Conservation (phyloP, 2,329 filamentous ascomycete genomes). For the Shiraia bambusicola region DNA sequence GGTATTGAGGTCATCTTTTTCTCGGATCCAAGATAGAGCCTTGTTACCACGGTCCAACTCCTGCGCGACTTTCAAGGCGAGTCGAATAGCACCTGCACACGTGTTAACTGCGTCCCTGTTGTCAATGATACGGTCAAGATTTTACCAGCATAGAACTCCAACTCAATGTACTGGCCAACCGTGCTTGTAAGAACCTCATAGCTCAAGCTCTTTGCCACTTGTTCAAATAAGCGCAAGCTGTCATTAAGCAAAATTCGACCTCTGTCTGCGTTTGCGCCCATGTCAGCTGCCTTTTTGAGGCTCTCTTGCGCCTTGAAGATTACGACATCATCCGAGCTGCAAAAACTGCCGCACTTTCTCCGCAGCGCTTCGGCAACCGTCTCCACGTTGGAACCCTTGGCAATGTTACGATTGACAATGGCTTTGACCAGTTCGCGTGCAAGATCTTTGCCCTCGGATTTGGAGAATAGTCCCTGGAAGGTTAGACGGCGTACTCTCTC, state of each 20-base stretch:
- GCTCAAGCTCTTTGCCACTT: constrained; percentile 80
- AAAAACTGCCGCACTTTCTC: constrained; percentile 92
- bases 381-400: constrained; percentile 94
- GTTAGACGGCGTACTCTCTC: constrained; percentile 74
- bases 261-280: constrained; percentile 70
- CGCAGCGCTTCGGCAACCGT: constrained; percentile 94
- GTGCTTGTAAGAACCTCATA: constrained; percentile 78
- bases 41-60: constrained; percentile 85
- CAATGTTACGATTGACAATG: constrained; percentile 96
- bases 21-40: constrained; percentile 83
- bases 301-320: constrained; percentile 98
- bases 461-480: constrained; percentile 84
- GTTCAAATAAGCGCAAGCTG: constrained; percentile 82
- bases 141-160: constrained; percentile 82
- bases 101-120: background rate
- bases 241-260: constrained; percentile 82
- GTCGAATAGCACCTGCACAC: constrained; percentile 69
- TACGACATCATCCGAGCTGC: constrained; percentile 92
- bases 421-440: constrained; percentile 95
- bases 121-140: background rate
- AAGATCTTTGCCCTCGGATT: constrained; percentile 76
- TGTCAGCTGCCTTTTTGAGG: constrained; percentile 82
- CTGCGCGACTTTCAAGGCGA: constrained; percentile 79
- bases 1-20: constrained; percentile 71
- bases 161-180: constrained; percentile 73